Base-by-base conservation (phyloP, 2,329 filamentous ascomycete species). In the Bisporella sp. region DNA sequence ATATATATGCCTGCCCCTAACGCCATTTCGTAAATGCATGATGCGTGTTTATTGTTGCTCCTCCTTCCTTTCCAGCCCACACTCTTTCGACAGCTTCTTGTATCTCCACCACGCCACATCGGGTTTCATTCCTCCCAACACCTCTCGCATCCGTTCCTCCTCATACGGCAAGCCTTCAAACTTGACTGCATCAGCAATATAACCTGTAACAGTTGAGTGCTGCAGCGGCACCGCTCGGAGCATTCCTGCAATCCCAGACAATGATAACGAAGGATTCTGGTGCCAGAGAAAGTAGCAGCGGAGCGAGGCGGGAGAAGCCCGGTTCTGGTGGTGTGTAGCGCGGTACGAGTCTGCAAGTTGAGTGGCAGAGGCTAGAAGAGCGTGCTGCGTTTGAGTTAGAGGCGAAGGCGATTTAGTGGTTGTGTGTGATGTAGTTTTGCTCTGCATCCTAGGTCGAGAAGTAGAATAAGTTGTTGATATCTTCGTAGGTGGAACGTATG, bases 281-380 rank as follows among this genome's bases (percentile, higher is more conserved):
- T 81, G 70, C 85, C 85, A 89, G 21, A 89, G 66, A 55, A 75
- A 78, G 59, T 87, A 88, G 1, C 81, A 73, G 11, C 79, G 74
- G 1, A 87, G 64, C 2, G 67, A 62, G 1, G 71, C 39, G 7
- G 47, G 51, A 11, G 54, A 39, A 5, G 56, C 50, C n/a, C 54
- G 53, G 5, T 54, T 54, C 13, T 46, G 28, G 8, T 48, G 48
- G 41, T 48, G 48, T 28, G 52, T 47, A 12, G 46, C 40, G 8
- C 53, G 48, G 45, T 63, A 58, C 11, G 52, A 44, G 6, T 48
- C 45, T 6, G 57, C 54, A 49, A 60, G 63, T 5, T 51, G 45
- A 13, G 61, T 57, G 6, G 61, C 57, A 61, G 65, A 21, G 53
- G 54, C 45, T 6, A 62, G n/a, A 37, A 37, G 2, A 37, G 35